Percentiles rank a stretch among this genome's conserved stretches.
Conservation (phyloP, 495 filamentous ascomycete species). For the Pyronema omphalodes region DNA sequence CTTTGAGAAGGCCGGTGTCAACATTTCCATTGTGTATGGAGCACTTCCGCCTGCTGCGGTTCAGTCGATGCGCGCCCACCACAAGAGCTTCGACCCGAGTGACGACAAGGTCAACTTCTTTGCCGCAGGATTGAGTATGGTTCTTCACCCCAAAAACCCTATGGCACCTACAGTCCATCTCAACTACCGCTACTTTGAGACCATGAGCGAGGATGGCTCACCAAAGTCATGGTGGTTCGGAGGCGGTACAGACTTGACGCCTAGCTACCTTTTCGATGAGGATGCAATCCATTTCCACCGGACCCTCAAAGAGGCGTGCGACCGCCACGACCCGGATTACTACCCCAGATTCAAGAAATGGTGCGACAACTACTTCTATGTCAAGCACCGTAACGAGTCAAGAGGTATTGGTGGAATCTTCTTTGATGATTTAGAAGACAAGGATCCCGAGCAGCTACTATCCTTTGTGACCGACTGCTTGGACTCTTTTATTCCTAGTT, state of each 20-base stretch:
- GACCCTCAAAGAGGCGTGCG: constrained; percentile 80
- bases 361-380: constrained; percentile 95
- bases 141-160: constrained; percentile 82
- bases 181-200: constrained; percentile 99
- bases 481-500: constrained; percentile 74
- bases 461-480: constrained; percentile 76
- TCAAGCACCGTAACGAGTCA: constrained; percentile 77
- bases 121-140: constrained; percentile 77
- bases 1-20: constrained; percentile 96
- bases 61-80: constrained; percentile 81
- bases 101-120: constrained; percentile 80
- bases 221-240: constrained; percentile 94
- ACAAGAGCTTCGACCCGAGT: constrained; percentile 64
- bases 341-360: constrained; percentile 93
- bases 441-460: constrained; percentile 79
- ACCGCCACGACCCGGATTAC: constrained; percentile 80
- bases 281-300: constrained; percentile 94
- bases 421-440: constrained; percentile 92
- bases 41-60: constrained; percentile 76
- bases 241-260: constrained; percentile 85
- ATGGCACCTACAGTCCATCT: constrained; percentile 96
- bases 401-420: constrained; percentile 92
- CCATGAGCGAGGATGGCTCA: constrained; percentile 50
- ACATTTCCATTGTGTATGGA: constrained; percentile 86
- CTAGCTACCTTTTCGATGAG: constrained; percentile 86